Evolutionary conservation across 352 stramenopile genomes (phyloP), one percentile per base, ranked within the genome.

Genomic region (Pythium aristosporum): DNA sequence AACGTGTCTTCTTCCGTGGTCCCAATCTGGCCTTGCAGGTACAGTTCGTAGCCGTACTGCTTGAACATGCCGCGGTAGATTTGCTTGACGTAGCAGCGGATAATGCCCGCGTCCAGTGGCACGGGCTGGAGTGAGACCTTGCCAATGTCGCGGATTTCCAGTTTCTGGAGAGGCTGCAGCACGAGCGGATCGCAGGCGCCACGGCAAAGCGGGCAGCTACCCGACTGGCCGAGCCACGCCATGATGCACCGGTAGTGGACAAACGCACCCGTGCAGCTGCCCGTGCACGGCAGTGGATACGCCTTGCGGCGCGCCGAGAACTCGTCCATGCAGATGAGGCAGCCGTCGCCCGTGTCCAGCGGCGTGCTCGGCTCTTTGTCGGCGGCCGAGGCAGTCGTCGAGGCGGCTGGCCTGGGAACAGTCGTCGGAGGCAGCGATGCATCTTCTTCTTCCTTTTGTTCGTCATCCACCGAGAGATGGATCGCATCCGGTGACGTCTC

Each of bases 221-320:
- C 85, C 1, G 83, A 93, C 56, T 94, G 85, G 0, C 87, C 87
- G 0, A 96, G 70, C 87, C 87, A 96, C 47, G 87, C 87, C 85
- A 94, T 96, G 50, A 96, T 96, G 56, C 87, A 96, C 7, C 87
- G 75, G 58, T 96, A 96, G 71, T 96, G 87, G 57, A 96, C 87
- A 41, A 65, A 89, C 7, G 85, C 87, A 30, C 87, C 87, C 0
- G 83, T 93, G 56, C 85, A 94, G 36, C 86, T 74, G 9, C 85
- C 84, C 4, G 82, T 85, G 41, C 87, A 96, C 2, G 87, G 87
- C 32, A 96, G 61, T n/a, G 87, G 87, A 43, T 96, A 96, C 21
- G 87, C 84, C 61, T 92, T 92, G 18, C 87, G 79, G 49, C 85
- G 71, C 18, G 80, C 83, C 42, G 85, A 91, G 77, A 96, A 96